phyloP scores from a whole-genome alignment of 371 early-diverging fungal genomes.

The Coemansia sp. region DNA sequence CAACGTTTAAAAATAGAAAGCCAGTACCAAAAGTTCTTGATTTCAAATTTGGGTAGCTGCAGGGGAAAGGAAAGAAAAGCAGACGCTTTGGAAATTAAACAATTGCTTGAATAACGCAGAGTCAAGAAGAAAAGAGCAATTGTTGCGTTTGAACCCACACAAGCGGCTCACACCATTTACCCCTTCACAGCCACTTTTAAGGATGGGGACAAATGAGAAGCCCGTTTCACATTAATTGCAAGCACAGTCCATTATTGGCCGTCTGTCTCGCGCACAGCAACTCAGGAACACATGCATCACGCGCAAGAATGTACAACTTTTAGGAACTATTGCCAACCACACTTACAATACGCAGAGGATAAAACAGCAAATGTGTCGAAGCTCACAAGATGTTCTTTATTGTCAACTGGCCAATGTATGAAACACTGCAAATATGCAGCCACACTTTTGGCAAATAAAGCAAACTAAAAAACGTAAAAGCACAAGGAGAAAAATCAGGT shows the following conservation, averaged over 20 bases:
- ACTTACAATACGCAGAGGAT: neutral
- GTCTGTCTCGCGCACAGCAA: neutral
- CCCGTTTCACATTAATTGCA: neutral
- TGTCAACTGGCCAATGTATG: neutral
- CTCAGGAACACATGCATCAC: constrained; percentile 1
- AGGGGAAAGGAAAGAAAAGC: neutral
- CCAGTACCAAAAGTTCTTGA: no score
- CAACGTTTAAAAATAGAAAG: neutral
- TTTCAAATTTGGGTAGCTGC: no score
- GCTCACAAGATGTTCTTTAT: neutral
- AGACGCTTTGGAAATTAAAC: neutral
- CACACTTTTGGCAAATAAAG: neutral
- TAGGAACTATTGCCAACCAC: neutral
- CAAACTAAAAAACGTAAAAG: neutral
- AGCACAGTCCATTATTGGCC: neutral
- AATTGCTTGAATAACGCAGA: neutral
- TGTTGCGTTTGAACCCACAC: neutral
- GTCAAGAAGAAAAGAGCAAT: neutral
- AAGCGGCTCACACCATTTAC: neutral
- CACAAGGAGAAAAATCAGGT: neutral
- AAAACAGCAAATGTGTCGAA: neutral
- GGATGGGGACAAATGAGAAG: neutral
- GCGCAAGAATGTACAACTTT: neutral
- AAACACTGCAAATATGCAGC: neutral
- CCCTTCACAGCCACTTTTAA: neutral